These are phyloP conservation scores for Shiraia sp. DNA, from an alignment of 2,329 filamentous ascomycete genomes.

Conservation along the genomic window DNA sequence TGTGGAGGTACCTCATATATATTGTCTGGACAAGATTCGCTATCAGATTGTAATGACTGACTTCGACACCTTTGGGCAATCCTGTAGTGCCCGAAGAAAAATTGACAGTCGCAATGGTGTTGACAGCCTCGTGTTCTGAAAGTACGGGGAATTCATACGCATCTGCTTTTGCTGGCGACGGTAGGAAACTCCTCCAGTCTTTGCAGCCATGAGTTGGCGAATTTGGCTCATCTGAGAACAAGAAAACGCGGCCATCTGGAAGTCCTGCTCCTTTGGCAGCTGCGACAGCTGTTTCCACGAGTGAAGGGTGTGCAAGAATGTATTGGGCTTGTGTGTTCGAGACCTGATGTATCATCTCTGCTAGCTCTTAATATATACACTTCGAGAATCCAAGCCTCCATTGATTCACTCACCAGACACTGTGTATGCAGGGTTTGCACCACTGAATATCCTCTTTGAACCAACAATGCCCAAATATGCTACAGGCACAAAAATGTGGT, in stretches of 20 bases:
- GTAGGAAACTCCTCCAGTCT: constrained; percentile 39
- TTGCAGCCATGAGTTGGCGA: constrained; percentile 24
- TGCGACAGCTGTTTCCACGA: constrained; percentile 30
- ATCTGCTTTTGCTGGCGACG: constrained; percentile 30
- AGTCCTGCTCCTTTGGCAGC: constrained; percentile 35
- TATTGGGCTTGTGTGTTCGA: constrained; percentile 38
- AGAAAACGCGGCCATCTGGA: constrained; percentile 33
- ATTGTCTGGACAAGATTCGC: constrained; percentile 57
- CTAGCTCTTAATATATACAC: constrained; percentile 5
- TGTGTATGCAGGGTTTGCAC: constrained; percentile 59
- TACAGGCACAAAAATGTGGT: constrained; percentile 58
- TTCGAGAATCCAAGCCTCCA: neutral
- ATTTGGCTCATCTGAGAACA: constrained; percentile 38
- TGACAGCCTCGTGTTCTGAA: constrained; percentile 28
- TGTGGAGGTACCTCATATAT: constrained; percentile 50
- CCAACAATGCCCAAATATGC: constrained; percentile 58
- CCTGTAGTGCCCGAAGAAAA: constrained; percentile 59
- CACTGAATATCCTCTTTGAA: constrained; percentile 57
- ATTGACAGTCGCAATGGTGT: constrained; percentile 52
- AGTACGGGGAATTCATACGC: constrained; percentile 30
- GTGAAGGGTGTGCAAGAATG: constrained; percentile 37
- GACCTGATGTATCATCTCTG: constrained; percentile 42
- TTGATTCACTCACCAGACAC: constrained; percentile 45
- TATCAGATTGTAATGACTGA: constrained; percentile 56
- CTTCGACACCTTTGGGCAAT: constrained; percentile 56